These are phyloP conservation scores for Symbiodinium natans DNA, from an alignment of 73 alveolate species.

Conservation along the genomic window DNA sequence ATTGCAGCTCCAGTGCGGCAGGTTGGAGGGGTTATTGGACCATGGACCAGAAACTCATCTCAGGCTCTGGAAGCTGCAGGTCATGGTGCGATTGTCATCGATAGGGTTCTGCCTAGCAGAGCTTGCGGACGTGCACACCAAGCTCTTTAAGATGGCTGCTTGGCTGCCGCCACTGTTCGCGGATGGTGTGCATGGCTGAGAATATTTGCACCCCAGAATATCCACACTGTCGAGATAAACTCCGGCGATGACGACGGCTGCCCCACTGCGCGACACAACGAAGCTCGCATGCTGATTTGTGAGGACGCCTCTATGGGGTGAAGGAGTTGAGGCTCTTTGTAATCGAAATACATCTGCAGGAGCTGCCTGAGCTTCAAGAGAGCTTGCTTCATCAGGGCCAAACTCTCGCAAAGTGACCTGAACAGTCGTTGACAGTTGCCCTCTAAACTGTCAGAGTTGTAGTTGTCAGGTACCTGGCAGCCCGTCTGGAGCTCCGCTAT, in stretches of 20 bases:
- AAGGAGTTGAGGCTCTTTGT: not conserved
- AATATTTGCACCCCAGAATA: not conserved
- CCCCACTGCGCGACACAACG: conserved; percentile 87
- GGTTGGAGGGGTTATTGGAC: not conserved
- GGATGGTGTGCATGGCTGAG: not conserved
- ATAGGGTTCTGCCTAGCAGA: conserved; percentile 56
- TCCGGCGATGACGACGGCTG: conserved; percentile 81
- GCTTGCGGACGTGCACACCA: conserved; percentile 67
- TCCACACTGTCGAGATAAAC: conserved; percentile 15
- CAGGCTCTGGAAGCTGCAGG: conserved; percentile 14
- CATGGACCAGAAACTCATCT: not conserved
- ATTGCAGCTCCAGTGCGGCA: conserved; percentile 64
- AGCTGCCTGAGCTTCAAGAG: conserved; percentile 88
- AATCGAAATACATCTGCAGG: not conserved
- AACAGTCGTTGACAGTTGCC: too few species aligned
- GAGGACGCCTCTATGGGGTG: conserved; percentile 5
- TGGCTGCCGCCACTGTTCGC: not conserved
- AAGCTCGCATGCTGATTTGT: conserved; percentile 84
- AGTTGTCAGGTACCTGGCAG: conserved; percentile 47
- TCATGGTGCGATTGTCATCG: conserved; percentile 67
- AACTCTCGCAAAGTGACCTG: not conserved
- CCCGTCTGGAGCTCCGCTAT: not conserved
- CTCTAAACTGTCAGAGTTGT: too few species aligned
- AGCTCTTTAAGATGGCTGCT: conserved; percentile 71
- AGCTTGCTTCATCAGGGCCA: conserved; percentile 41